phyloP scores from a whole-genome alignment of 306 rosid genomes.

The Lablab purpureus region DNA sequence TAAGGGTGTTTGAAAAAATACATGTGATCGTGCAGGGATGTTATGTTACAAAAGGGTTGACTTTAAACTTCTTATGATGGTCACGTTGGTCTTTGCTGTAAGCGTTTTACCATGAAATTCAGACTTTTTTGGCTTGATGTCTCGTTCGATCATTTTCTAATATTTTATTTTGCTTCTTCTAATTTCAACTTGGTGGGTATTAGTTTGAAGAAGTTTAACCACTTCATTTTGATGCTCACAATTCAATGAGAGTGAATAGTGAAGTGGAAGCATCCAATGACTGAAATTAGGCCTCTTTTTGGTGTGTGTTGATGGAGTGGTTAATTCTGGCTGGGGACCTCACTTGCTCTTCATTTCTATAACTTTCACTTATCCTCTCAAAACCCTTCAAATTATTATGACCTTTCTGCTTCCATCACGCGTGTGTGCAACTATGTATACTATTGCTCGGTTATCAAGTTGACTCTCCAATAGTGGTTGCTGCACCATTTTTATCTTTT shows the following conservation, averaged over 20 bases:
- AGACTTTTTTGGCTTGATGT: slow-evolving; percentile 6
- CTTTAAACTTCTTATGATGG: slow-evolving; percentile 46
- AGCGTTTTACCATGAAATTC: slow-evolving; percentile 39
- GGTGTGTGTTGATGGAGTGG: slow-evolving; percentile 52
- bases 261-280: slow-evolving; percentile 47
- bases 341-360: background rate
- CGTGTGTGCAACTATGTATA: slow-evolving; percentile 42
- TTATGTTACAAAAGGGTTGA: slow-evolving; percentile 57
- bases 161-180: background rate
- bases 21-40: slow-evolving; percentile 39
- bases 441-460: slow-evolving; percentile 21
- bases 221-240: slow-evolving; percentile 33
- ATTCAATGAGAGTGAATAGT: slow-evolving; percentile 32
- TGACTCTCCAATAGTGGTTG: slow-evolving; percentile 45
- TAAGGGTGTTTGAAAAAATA: slow-evolving; percentile 32
- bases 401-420: slow-evolving; percentile 26
- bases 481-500: background rate
- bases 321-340: slow-evolving; percentile 41
- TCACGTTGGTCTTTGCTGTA: slow-evolving; percentile 53
- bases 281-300: slow-evolving; percentile 44
- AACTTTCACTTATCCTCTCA: background rate
- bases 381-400: background rate
- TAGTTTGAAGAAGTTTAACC: slow-evolving; percentile 49
- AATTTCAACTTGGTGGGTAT: slow-evolving; percentile 63
- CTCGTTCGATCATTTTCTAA: slow-evolving; percentile 34